These are phyloP conservation scores for Davidsoniella australis DNA, from an alignment of 2,329 filamentous ascomycete species.

Conservation along the genomic window DNA sequence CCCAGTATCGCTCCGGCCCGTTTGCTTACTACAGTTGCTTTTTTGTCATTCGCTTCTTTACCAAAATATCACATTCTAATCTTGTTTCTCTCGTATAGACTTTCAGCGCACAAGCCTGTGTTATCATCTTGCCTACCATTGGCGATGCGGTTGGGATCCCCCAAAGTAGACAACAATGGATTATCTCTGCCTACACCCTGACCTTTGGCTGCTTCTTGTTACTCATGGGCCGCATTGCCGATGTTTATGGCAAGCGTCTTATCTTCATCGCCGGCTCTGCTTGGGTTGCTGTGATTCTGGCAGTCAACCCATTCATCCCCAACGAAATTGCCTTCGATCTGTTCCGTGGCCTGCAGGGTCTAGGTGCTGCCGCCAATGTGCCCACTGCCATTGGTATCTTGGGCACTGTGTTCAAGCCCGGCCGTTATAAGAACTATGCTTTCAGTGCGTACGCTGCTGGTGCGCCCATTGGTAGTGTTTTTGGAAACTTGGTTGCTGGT, in stretches of 20 bases:
- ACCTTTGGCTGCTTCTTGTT: slow-evolving; percentile 52
- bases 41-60: no score
- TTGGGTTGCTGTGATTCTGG: slow-evolving; percentile 42
- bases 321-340: slow-evolving; percentile 53
- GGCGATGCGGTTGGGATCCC: slow-evolving; percentile 38
- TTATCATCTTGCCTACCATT: slow-evolving; percentile 47
- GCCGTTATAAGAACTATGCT: slow-evolving; percentile 53
- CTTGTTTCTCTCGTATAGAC: slow-evolving; percentile 22
- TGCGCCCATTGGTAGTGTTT: slow-evolving; percentile 44
- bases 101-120: slow-evolving; percentile 38
- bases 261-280: slow-evolving; percentile 48
- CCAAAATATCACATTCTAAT: slow-evolving; percentile 9
- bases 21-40: no score
- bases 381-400: slow-evolving; percentile 56
- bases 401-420: slow-evolving; percentile 48
- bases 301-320: slow-evolving; percentile 44
- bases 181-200: slow-evolving; percentile 48
- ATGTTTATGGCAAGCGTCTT: slow-evolving; percentile 47
- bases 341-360: slow-evolving; percentile 47
- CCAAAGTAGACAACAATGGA: slow-evolving; percentile 43
- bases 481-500: slow-evolving; percentile 48
- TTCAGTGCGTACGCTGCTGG: slow-evolving; percentile 49
- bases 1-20: no score
- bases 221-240: slow-evolving; percentile 49
- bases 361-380: slow-evolving; percentile 52